Evolutionary conservation across 2,329 filamentous ascomycete species (phyloP).

Genomic region (Ceratocystis ficicola): DNA sequence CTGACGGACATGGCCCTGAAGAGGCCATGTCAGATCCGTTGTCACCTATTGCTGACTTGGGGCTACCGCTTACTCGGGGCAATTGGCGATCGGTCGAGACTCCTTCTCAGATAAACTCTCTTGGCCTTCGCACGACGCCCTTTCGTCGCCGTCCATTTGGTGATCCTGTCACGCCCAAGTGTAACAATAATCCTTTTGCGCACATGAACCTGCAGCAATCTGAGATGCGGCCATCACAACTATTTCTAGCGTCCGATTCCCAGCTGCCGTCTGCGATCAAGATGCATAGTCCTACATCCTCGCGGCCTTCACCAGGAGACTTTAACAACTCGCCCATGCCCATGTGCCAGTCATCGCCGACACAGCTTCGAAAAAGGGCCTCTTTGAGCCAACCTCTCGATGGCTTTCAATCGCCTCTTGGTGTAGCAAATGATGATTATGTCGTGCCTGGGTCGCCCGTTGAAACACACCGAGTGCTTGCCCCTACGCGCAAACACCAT

Average conservation of each 20-base stretch:
- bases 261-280: slow-evolving; percentile 43
- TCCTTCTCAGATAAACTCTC: slow-evolving; percentile 29
- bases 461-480: slow-evolving; percentile 1
- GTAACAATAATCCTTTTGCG: slow-evolving; percentile 38
- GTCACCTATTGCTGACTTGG: slow-evolving; percentile 28
- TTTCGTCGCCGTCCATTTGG: slow-evolving; percentile 24
- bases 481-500: slow-evolving; percentile 8
- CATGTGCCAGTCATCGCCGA: slow-evolving; percentile 28
- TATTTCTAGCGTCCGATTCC: slow-evolving; percentile 40
- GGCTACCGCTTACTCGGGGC: slow-evolving; percentile 31
- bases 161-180: slow-evolving; percentile 39
- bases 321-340: slow-evolving; percentile 38
- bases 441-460: slow-evolving; percentile 12
- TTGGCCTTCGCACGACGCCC: slow-evolving; percentile 27
- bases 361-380: background rate
- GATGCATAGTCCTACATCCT: slow-evolving; percentile 44
- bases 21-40: slow-evolving; percentile 31
- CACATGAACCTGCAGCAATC: slow-evolving; percentile 12
- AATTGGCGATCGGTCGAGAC: slow-evolving; percentile 30
- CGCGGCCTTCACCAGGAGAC: slow-evolving; percentile 42
- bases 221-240: slow-evolving; percentile 32
- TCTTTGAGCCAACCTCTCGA: background rate
- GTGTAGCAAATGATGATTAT: background rate
- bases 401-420: background rate
- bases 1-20: slow-evolving; percentile 30